Conservation (phyloP, 2,329 filamentous ascomycete genomes). For the Seiridium unicorne region DNA sequence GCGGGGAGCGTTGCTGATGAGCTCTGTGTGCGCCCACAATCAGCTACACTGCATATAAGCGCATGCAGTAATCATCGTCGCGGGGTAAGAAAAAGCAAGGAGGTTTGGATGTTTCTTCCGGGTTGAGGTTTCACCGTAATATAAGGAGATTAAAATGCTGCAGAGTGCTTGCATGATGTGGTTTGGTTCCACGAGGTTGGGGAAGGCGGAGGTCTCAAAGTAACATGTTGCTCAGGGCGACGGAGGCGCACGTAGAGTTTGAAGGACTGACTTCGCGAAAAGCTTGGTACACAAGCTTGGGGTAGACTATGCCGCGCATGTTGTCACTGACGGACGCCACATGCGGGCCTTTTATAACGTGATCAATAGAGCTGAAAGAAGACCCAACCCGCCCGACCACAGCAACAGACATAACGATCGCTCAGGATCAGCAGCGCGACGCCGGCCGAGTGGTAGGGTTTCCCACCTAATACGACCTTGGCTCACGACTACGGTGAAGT, state of each 20-base stretch:
- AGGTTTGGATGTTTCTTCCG: not conserved
- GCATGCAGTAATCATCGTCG: not conserved
- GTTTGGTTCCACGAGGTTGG: not conserved
- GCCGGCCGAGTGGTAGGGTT: not conserved
- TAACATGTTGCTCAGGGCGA: not conserved
- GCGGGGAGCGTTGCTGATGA: not conserved
- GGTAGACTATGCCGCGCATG: not conserved
- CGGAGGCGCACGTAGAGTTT: not conserved
- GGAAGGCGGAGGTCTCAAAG: not conserved
- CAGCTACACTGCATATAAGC: not conserved
- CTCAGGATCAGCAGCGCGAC: not conserved
- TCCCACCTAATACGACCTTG: not conserved
- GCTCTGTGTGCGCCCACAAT: not conserved
- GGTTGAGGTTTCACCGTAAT: not conserved
- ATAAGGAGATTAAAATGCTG: not conserved
- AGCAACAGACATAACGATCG: not conserved
- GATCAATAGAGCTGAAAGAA: not conserved
- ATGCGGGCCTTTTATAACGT: not conserved
- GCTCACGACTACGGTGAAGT: not conserved
- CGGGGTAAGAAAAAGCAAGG: not conserved
- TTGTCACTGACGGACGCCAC: not conserved
- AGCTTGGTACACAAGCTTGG: too few relatives aligned
- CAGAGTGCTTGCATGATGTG: not conserved
- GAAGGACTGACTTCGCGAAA: too few relatives aligned
- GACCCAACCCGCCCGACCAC: not conserved